Base-by-base conservation (phyloP, 352 stramenopile species). In the Elongisporangium undulatum region DNA sequence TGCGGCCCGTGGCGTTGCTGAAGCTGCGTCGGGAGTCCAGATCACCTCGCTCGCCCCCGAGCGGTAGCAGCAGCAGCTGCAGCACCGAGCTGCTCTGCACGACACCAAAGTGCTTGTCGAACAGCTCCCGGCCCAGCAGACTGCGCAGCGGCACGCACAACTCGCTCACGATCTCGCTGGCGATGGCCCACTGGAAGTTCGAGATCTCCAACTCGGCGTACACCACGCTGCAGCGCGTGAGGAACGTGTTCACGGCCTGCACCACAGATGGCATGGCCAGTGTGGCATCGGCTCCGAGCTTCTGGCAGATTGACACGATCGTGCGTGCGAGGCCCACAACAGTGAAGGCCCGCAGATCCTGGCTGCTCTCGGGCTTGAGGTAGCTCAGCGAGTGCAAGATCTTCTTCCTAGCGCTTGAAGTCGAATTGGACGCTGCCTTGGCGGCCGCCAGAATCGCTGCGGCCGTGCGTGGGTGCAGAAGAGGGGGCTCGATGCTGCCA, bases 171-270 rank as follows among this genome's bases (percentile, higher is more conserved):
- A 90, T 68, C 52, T 92, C 83, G 52, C 79, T 90, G 4, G 83
- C 83, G 21, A 92, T 66, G 34, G 77, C 67, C 83, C 83, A 92
- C 54, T 92, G 83, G 64, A 89, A 90, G 56, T 92, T 85, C 2
- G 79, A 87, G 5, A 89, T 77, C 63, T 92, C 80, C 20, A 92
- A 62, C 58, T 89, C 77, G 2, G 79, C 74, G 58, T 92, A 92
- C 10, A 90, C 80, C 13, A 76, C 68, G 49, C 76, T 82, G 64
- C 83, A 92, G 12, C 77, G 75, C 20, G 77, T 73, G 8, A 92
- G 62, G 53, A 92, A 92, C 16, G 59, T 61, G 59, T 90, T 87
- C 49, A 90, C 66, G 13, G 62, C 73, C 21, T 61, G 73, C 0
- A 92, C 58, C 10, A 90, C 63, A 10, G 59, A 55, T 7, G 56